phyloP scores from a whole-genome alignment of 169 alveolate genomes.

The Plasmodium chabaudi region DNA sequence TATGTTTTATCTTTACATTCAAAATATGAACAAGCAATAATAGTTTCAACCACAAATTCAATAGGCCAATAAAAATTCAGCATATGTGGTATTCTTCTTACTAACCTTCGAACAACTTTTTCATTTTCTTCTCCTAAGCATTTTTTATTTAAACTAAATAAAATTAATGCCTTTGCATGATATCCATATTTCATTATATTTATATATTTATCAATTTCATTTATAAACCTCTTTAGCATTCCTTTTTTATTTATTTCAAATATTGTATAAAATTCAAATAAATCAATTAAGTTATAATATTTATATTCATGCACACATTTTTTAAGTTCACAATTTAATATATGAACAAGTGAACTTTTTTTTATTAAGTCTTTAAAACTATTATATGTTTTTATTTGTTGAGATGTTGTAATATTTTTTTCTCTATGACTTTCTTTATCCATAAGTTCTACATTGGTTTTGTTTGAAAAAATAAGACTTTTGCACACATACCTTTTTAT shows the following conservation, averaged over 20 bases:
- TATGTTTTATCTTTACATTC: slow-evolving; percentile 11
- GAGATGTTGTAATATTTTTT: not conserved
- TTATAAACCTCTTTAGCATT: slow-evolving; percentile 39
- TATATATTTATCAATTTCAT: slow-evolving; percentile 45
- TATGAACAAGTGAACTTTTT: slow-evolving; percentile 11
- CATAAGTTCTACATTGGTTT: not conserved
- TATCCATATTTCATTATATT: slow-evolving; percentile 67
- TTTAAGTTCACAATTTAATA: slow-evolving; percentile 21
- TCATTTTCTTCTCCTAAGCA: slow-evolving; percentile 37
- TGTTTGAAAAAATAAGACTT: slow-evolving; percentile 20
- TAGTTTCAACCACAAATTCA: slow-evolving; percentile 45
- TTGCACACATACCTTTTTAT: slow-evolving; percentile 60
- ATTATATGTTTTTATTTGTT: not conserved
- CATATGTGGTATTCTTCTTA: slow-evolving; percentile 57
- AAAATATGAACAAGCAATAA: slow-evolving; percentile 41
- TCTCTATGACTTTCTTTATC: not conserved
- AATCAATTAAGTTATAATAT: slow-evolving; percentile 55
- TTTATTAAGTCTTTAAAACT: not conserved
- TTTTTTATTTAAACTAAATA: slow-evolving; percentile 40
- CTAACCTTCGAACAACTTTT: slow-evolving; percentile 32
- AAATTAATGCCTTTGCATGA: slow-evolving; percentile 56
- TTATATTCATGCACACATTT: slow-evolving; percentile 54
- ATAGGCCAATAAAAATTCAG: slow-evolving; percentile 71
- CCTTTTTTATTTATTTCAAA: slow-evolving; percentile 24
- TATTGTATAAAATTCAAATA: slow-evolving; percentile 48